Evolutionary conservation across 2,329 filamentous ascomycete genomes (phyloP).

Genomic region (Fusarium piperis): DNA sequence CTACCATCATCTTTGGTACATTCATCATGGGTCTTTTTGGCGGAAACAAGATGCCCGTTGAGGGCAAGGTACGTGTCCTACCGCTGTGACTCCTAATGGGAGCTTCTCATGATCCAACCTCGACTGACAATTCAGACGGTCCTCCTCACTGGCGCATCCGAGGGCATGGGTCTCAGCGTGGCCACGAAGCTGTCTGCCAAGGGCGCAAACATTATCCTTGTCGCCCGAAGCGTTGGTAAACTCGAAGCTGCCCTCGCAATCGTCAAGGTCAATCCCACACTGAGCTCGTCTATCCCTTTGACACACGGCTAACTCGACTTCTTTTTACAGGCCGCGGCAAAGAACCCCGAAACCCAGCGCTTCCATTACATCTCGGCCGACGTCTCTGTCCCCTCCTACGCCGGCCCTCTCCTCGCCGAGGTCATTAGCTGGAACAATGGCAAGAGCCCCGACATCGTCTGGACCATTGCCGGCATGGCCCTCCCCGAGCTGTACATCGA

Average conservation of each 20-base stretch:
- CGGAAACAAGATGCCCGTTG: conserved; percentile 81
- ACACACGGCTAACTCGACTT: neutral
- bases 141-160: conserved; percentile 89
- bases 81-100: conserved; percentile 1
- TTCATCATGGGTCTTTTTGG: conserved; percentile 74
- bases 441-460: conserved; percentile 81
- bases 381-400: conserved; percentile 76
- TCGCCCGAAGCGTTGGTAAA: conserved; percentile 80
- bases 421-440: conserved; percentile 82
- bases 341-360: conserved; percentile 72
- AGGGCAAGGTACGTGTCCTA: conserved; percentile 73
- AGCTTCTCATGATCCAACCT: conserved; percentile 18
- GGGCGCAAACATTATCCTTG: conserved; percentile 87
- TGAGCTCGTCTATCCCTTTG: neutral
- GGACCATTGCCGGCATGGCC: conserved; percentile 85
- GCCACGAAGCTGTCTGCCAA: conserved; percentile 80
- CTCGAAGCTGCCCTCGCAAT: conserved; percentile 75
- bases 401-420: conserved; percentile 74
- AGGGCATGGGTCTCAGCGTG: conserved; percentile 86
- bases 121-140: conserved; percentile 70
- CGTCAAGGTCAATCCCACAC: conserved; percentile 64
- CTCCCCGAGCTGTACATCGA: conserved; percentile 82
- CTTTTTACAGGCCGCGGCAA: conserved; percentile 68
- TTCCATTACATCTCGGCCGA: conserved; percentile 90
- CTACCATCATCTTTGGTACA: conserved; percentile 39